Evolutionary conservation across 2,329 filamentous ascomycete species (phyloP).

Genomic region (Calcarisporium arbuscula): DNA sequence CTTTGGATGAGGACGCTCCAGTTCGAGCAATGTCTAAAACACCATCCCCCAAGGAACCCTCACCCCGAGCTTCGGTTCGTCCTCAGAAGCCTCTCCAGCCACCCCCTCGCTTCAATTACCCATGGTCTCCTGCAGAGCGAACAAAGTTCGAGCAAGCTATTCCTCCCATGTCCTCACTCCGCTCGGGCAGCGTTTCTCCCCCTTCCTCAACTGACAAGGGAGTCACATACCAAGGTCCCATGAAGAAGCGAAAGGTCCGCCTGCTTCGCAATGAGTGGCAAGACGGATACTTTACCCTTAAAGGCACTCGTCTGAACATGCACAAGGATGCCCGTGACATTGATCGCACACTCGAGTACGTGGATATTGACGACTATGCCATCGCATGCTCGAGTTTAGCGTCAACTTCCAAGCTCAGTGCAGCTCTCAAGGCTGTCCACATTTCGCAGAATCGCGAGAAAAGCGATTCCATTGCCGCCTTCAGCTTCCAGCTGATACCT

Average conservation of each 20-base stretch:
- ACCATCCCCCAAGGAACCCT: slow-evolving; percentile 26
- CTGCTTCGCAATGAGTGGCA: slow-evolving; percentile 92
- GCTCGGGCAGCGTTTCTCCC: slow-evolving; percentile 17
- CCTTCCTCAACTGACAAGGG: slow-evolving; percentile 36
- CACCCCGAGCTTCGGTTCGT: slow-evolving; percentile 27
- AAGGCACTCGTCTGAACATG: slow-evolving; percentile 68
- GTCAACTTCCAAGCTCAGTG: slow-evolving; percentile 72
- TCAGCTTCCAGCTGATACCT: slow-evolving; percentile 81
- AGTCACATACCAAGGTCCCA: slow-evolving; percentile 72
- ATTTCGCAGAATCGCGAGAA: slow-evolving; percentile 50
- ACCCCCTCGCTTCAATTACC: slow-evolving; percentile 49
- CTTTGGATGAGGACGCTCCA: slow-evolving; percentile 59
- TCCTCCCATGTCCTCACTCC: slow-evolving; percentile 25
- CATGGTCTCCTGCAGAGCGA: slow-evolving; percentile 47
- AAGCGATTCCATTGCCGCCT: slow-evolving; percentile 58
- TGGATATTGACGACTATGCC: slow-evolving; percentile 84
- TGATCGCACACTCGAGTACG: slow-evolving; percentile 63
- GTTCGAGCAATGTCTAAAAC: slow-evolving; percentile 29
- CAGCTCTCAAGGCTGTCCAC: slow-evolving; percentile 77
- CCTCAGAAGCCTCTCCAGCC: slow-evolving; percentile 38
- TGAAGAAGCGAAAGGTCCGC: slow-evolving; percentile 89
- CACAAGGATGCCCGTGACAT: slow-evolving; percentile 55
- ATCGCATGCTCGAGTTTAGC: slow-evolving; percentile 76
- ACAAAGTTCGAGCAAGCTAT: slow-evolving; percentile 39
- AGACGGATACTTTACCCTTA: slow-evolving; percentile 83